Conservation (phyloP, 2,329 filamentous ascomycete genomes). For the Trichoderma sp. region DNA sequence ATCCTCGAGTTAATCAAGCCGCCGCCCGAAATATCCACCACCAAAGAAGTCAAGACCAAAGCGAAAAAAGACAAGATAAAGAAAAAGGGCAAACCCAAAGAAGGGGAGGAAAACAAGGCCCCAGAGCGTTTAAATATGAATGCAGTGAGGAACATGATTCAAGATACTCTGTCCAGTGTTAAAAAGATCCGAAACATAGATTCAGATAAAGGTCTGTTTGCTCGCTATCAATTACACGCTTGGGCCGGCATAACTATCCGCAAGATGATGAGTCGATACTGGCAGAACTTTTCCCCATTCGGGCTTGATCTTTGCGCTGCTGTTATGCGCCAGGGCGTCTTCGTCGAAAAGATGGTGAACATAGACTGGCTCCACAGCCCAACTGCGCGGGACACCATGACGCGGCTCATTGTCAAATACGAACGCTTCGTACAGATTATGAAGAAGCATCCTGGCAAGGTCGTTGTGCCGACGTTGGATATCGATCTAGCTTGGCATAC, state of each 20-base stretch:
- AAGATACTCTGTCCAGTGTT: constrained; percentile 40
- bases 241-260: constrained; percentile 47
- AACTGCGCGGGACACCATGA: constrained; percentile 59
- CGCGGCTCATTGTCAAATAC: constrained; percentile 63
- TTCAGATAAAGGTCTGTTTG: constrained; percentile 21
- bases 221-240: constrained; percentile 24
- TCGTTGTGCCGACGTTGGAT: constrained; percentile 68
- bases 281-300: constrained; percentile 64
- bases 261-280: constrained; percentile 69
- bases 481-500: constrained; percentile 79
- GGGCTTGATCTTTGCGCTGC: constrained; percentile 63
- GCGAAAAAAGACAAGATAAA: background rate
- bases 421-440: constrained; percentile 61
- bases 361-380: constrained; percentile 79
- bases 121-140: constrained; percentile 42
- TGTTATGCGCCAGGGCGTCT: constrained; percentile 62
- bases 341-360: constrained; percentile 69
- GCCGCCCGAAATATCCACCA: background rate
- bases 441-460: constrained; percentile 39
- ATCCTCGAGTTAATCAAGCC: constrained; percentile 41
- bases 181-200: constrained; percentile 42
- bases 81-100: background rate
- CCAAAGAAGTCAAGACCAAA: background rate
- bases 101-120: background rate
- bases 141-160: constrained; percentile 49